Evolutionary conservation across 2,329 filamentous ascomycete genomes (phyloP).

Genomic region (Neopestalotiopsis clavispora): DNA sequence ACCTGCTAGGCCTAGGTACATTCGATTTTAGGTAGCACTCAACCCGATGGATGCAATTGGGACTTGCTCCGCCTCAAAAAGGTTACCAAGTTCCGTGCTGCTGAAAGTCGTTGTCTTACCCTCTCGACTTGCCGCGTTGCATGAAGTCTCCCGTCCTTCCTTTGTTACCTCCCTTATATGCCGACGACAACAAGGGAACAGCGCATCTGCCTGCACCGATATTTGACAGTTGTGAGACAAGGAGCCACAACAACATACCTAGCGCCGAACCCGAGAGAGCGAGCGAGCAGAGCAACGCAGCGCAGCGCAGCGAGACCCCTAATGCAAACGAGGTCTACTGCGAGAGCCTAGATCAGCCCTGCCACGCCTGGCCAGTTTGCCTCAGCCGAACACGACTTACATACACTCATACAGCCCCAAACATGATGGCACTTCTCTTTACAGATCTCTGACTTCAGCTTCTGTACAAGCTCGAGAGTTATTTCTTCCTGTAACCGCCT

Average conservation of each 20-base stretch:
- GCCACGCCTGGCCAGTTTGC: neutral
- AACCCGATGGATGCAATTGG: neutral
- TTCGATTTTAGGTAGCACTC: neutral
- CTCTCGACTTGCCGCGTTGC: slow-evolving; percentile 9
- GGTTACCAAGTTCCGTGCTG: slow-evolving; percentile 4
- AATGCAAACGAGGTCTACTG: neutral
- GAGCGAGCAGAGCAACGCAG: neutral
- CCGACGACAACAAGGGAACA: neutral
- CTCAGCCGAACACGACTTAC: neutral
- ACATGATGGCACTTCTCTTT: slow-evolving; percentile 6
- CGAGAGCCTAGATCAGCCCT: neutral
- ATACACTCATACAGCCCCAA: neutral
- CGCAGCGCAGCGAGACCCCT: neutral
- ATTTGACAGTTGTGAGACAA: neutral
- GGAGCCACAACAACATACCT: neutral
- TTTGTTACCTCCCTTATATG: slow-evolving; percentile 10
- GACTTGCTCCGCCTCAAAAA: slow-evolving; percentile 11
- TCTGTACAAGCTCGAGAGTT: neutral
- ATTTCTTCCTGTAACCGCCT: neutral
- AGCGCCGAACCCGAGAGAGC: neutral
- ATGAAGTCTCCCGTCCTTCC: neutral
- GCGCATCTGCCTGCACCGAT: neutral
- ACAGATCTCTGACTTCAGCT: neutral
- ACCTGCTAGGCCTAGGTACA: too few species aligned
- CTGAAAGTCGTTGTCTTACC: slow-evolving; percentile 10